Percentiles rank a stretch among this genome's conserved stretches.
phyloP scores from a whole-genome alignment of 148 eudicot species.

The Silene uniflora region DNA sequence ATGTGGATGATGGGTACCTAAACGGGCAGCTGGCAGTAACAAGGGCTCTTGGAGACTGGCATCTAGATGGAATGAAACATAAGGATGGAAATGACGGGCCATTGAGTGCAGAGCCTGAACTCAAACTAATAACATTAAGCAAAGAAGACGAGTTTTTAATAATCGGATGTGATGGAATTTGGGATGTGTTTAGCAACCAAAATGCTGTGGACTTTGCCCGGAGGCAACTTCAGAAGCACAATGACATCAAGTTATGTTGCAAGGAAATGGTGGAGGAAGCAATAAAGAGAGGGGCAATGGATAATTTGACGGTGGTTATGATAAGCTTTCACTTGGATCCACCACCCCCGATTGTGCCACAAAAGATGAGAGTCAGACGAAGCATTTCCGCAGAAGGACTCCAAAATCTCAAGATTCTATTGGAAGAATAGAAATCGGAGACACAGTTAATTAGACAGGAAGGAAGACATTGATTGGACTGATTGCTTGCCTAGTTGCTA shows the following conservation, averaged over 20 bases:
- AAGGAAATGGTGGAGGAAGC: slow-evolving; percentile 77
- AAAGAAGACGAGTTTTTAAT: slow-evolving; percentile 83
- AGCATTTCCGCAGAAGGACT: slow-evolving; percentile 86
- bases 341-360: slow-evolving; percentile 50
- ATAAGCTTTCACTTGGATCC: slow-evolving; percentile 75
- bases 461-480: slow-evolving; percentile 1
- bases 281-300: slow-evolving; percentile 50
- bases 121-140: slow-evolving; percentile 54
- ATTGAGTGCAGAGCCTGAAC: slow-evolving; percentile 79
- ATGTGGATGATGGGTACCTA: slow-evolving; percentile 67
- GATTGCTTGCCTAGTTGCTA: slow-evolving; percentile 20
- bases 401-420: slow-evolving; percentile 45
- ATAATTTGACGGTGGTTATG: slow-evolving; percentile 77
- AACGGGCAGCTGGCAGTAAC: slow-evolving; percentile 86
- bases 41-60: slow-evolving; percentile 92
- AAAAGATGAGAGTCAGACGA: slow-evolving; percentile 49
- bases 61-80: slow-evolving; percentile 74
- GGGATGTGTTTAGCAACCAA: slow-evolving; percentile 89
- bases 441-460: slow-evolving; percentile 6
- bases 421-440: slow-evolving; percentile 40
- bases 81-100: slow-evolving; percentile 50
- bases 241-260: slow-evolving; percentile 68
- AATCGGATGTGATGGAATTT: slow-evolving; percentile 81
- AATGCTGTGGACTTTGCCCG: slow-evolving; percentile 86
- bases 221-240: slow-evolving; percentile 64